Evolutionary conservation across 495 filamentous ascomycete genomes (phyloP), one percentile per base, ranked within the genome.

Genomic region (Trichoderma asperelloides): DNA sequence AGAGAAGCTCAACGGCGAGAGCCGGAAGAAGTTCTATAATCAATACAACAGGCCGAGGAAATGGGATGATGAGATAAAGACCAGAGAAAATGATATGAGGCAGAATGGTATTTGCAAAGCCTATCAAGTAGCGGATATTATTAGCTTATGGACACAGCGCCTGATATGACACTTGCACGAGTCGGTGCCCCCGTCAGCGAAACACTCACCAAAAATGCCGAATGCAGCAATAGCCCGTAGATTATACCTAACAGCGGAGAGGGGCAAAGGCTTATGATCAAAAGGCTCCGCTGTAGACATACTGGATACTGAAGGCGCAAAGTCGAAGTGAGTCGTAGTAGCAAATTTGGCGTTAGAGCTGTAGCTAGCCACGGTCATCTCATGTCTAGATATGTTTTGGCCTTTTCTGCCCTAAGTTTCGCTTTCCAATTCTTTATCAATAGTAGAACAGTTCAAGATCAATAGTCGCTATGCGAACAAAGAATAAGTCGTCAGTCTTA

Each of bases 21-120:
- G 64, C 64, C 1, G 64, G 64, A 11, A 65, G 64, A 7, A 47
- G 40, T 9, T 65, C 39, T 41, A 65, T 65, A 5, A 49, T n/a
- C 11, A 65, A 23, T 16, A 65, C 64, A 28, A 65, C 16, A 23
- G 64, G 41, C 18, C 8, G 64, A 28, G 64, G 25, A 45, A 45
- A 65, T 12, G 64, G 64, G 1, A 65, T 25, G 41, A 65, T 65
- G n/a, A 65, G 64, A 45, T 65, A 65, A 16, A 45, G 27, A n/a
- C 39, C 15, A 9, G 64, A 65, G 25, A 47, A 51, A 41, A 65
- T 28, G 40, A 49, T 23, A n/a, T 41, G 25, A 3, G 64, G 64
- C 21, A 65, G 41, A 27, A 65, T 18, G 3, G 41, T 65, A n/a
- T 65, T 65, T 11, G 43, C 64, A 39, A 65, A 51, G 41, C 64